Evolutionary conservation across 2,329 filamentous ascomycete species (phyloP), one percentile per base, ranked within the genome.

Genomic region (Sporothrix pallida): DNA sequence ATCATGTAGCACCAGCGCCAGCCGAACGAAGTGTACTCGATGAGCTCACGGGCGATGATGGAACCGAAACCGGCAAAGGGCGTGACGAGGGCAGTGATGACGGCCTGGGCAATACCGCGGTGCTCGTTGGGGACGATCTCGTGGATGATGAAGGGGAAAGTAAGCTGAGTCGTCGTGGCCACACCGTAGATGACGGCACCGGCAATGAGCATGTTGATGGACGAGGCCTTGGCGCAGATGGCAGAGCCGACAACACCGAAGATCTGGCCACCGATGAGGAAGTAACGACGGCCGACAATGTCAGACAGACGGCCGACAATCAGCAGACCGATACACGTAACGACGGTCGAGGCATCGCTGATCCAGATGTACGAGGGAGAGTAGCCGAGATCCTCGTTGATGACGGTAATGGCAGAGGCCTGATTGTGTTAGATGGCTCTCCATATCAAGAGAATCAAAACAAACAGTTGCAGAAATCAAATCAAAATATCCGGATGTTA

Each of bases 51-150:
- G 56, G 73, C 73, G 42, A 83, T 80, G 67, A 81, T 79, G 6
- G 82, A 80, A 1, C 81, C 81, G 71, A 82, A 68, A 54, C 56
- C 74, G 13, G 71, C 63, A 42, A 70, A 70, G n/a, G 81, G 17
- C 78, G 78, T 15, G 79, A 80, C 60, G 81, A 80, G 3, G 79
- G 79, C 73, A 60, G 42, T 81, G 79, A 6, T 80, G 79, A 8
- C 79, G 67, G 3, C 80, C 80, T 71, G 81, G 76, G 12, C 80
- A 78, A 9, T 75, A 52, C 67, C 73, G 48, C 83, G 80, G 72
- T 83, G 82, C 78, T 84, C 84, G 78, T 83, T 84, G 20, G 83
- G 83, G 15, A 84, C 81, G 20, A 84, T 77, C 76, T 84, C 83
- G 20, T 81, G 80, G 13, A 84, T 78, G 6, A 80, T 80, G 10